Evolutionary conservation across 495 filamentous ascomycete species (phyloP).

Genomic region (Aspergillus sclerotiicarbonarius): DNA sequence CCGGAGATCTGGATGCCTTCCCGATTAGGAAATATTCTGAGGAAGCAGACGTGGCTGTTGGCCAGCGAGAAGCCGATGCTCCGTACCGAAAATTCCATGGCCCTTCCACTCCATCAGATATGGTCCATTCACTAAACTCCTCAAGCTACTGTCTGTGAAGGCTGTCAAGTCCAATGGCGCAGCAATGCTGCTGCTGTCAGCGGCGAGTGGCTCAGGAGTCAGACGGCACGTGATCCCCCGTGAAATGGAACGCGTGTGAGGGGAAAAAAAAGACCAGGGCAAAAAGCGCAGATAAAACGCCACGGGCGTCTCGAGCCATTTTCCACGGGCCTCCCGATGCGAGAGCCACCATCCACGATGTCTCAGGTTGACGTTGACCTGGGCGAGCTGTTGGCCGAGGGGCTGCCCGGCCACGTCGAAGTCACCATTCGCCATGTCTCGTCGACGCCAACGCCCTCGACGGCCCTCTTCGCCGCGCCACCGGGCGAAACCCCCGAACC

Average conservation of each 20-base stretch:
- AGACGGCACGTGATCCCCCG: slow-evolving; percentile 16
- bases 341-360: slow-evolving; percentile 18
- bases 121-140: no score
- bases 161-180: no score
- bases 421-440: slow-evolving; percentile 85
- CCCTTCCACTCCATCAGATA: no score
- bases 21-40: no score
- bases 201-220: background rate
- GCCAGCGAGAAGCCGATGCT: no score
- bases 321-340: slow-evolving; percentile 10
- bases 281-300: slow-evolving; percentile 1
- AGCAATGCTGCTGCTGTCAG: no score
- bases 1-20: no score
- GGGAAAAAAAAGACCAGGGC: background rate
- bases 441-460: slow-evolving; percentile 70
- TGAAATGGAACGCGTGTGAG: slow-evolving; percentile 13
- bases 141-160: no score
- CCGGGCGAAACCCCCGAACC: slow-evolving; percentile 63
- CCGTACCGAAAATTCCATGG: no score
- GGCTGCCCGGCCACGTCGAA: slow-evolving; percentile 65
- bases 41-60: no score
- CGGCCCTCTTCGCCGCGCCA: slow-evolving; percentile 75
- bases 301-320: background rate
- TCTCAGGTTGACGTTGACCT: slow-evolving; percentile 39
- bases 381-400: slow-evolving; percentile 58